Evolutionary conservation across 139 green algal genomes (phyloP), one percentile per base, ranked within the genome.

Genomic region (Chloropicon primus): DNA sequence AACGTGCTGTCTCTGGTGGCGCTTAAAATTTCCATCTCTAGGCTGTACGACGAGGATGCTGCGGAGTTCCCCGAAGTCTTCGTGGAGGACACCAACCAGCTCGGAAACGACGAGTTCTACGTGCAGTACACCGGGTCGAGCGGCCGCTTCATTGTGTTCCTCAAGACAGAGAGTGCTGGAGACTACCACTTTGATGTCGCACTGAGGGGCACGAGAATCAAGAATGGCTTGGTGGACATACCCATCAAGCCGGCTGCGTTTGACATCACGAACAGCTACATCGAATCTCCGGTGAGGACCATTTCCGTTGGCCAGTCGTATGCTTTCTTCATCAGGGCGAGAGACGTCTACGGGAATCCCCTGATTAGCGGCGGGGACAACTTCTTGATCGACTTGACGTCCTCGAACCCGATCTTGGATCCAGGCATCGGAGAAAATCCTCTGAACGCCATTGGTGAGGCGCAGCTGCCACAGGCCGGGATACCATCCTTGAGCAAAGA

Each of bases 311-410:
- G 25, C 17, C 76, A 25, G 27, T 25, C 26, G 41, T 27, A 77
- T 24, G n/a, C 25, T 72, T 74, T 62, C 72, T 25, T 25, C 72
- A 82, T 82, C 25, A 17, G 25, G 23, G 28, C 74, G 22, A 73
- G 78, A 29, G 78, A 82, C 28, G 28, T 78, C 2, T 82, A 75
- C 72, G 78, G 78, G 21, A 82, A 82, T 29, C 25, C 77, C 27
- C 77, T 53, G 53, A 5, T 77, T 28, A 71, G 25, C n/a, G 78
- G 25, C 25, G 53, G 24, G 41, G 23, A 74, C 53, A 53, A 78
- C 29, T 41, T 72, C 27, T 24, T 75, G 17, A 28, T 24, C 5
- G 23, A 25, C n/a, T 53, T 79, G 41, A 62, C 41, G 10, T 62
- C 41, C 26, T 22, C 24, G 76, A 74, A 79, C 22, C 22, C 74